A percentile compares a stretch with the other conserved stretches of the same genome.
Evolutionary conservation across 306 rosid genomes (phyloP).

Genomic region (Albizia julibrissin): DNA sequence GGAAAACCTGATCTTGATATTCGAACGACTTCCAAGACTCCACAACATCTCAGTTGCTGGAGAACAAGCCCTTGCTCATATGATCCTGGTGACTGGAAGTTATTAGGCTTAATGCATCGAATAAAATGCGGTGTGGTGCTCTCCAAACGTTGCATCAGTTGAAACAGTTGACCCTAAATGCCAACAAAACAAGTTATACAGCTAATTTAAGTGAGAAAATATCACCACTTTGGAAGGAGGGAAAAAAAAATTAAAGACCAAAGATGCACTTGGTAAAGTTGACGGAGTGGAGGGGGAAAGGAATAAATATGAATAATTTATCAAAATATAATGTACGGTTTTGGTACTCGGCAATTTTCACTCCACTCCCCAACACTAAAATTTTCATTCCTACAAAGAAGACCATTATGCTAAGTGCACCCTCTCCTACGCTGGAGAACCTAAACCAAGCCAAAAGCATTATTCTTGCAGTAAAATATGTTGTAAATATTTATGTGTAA

Average conservation of each 20-base stretch:
- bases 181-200: constrained; percentile 28
- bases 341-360: constrained; percentile 21
- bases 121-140: constrained; percentile 98
- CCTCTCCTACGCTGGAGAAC: constrained; percentile 25
- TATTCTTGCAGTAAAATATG: constrained; percentile 10
- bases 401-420: neutral
- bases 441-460: constrained; percentile 25
- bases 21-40: constrained; percentile 94
- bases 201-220: constrained; percentile 14
- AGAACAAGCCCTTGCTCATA: constrained; percentile 94
- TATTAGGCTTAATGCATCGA: constrained; percentile 96
- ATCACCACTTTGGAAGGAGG: neutral
- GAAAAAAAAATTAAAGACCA: neutral
- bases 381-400: constrained; percentile 4
- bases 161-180: constrained; percentile 82
- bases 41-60: constrained; percentile 95
- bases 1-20: constrained; percentile 98
- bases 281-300: neutral
- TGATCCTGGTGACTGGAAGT: constrained; percentile 81
- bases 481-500: neutral
- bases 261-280: neutral
- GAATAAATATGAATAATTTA: constrained; percentile 1
- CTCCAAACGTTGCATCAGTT: constrained; percentile 87
- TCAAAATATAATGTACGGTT: constrained; percentile 24
- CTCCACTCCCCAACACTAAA: neutral